Base-by-base conservation (phyloP, 78 protist genomes). In the Dictyostelium discoideum region DNA sequence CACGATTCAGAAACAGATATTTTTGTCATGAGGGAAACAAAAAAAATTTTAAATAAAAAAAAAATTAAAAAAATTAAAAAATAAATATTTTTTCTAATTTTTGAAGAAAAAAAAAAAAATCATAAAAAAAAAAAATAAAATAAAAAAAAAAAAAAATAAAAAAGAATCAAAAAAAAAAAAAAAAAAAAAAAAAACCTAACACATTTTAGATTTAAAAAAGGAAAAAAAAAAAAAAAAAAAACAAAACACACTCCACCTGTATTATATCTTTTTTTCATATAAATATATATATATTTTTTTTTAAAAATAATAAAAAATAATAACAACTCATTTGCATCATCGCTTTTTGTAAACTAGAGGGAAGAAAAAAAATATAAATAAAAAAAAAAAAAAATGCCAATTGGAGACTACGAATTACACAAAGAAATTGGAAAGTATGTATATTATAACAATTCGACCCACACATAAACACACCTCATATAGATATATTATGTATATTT, bases 371-470 rank as follows among this genome's bases (percentile, higher is more conserved):
- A 9, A 22, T 20, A 63, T 63, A 20, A 14, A 73, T 32, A 73
- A 29, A 24, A 16, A 72, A 72, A 26, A 26, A 24, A 24, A 16
- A 85, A 22, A 78, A 87, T 87, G 93, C 93, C 93, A n/a, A 29
- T 87, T n/a, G 63, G 63, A 39, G 93, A 87, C 81, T 92, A 92
- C 46, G 95, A 92, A n/a, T 32, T 92, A 77, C 92, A 85, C 18
- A 92, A 92, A 81, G 95, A 92, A 37, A 78, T 92, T 50, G 95
- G 95, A 92, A 92, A 72, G 94, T 90, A 79, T 32, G 86, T 29
- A 74, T 32, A 60, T 20, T 60, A 20, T 60, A 60, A 60, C 22
- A 60, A 60, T 60, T 60, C 24, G 65, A 54, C 65, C 65, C 26
- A 20, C n/a, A 60, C 32, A 67, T 67, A 67, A 24, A 67, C 37